Evolutionary conservation across 768 basidiomycete species (phyloP), one percentile per base, ranked within the genome.

Genomic region (Trametes cingulata): DNA sequence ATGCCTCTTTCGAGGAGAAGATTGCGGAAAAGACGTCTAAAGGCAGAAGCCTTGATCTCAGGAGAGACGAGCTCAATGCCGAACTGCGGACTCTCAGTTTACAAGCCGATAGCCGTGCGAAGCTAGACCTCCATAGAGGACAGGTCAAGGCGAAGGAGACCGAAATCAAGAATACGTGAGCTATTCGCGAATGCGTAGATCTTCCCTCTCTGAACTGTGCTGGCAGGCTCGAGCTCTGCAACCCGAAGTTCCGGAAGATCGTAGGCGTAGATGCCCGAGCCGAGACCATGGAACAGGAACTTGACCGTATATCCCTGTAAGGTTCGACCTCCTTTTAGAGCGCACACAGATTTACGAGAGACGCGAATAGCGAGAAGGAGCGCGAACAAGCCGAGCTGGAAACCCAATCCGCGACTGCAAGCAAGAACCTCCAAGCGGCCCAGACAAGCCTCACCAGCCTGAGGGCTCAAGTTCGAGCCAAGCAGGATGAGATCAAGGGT

Each of bases 31-130:
- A 84, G 53, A 75, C 77, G 0, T 71, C 76, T 25, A 82, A 81
- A 58, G 75, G 78, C n/a, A 81, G 86, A 36, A 69, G 64, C 24
- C 75, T 92, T 50, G 93, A 98, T 60, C 85, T 84, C 36, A 80
- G 78, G 47, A 78, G 89, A 51, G 93, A 95, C 17, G 70, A 72
- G 19, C 75, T 96, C 60, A 91, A 87, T 55, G 64, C 72, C 0
- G 95, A 97, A 61, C 78, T 95, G 41, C 79, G 84, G 33, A 74
- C 78, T 1, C 73, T 97, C 65, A 93, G 85, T 65, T 67, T 84
- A 45, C 94, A 98, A 70, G 88, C 91, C 0, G 90, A 95, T 54
- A 78, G 84, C 1, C 78, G 96, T 43, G 93, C 95, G 2, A 88
- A 84, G 66, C 71, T 98, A 52, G 85, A 88, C 40, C 68, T 96